Percentiles rank a stretch among this genome's conserved stretches.
These are phyloP conservation scores for Coemansia pectinata DNA, from an alignment of 192 early-diverging fungal species.

Conservation along the genomic window DNA sequence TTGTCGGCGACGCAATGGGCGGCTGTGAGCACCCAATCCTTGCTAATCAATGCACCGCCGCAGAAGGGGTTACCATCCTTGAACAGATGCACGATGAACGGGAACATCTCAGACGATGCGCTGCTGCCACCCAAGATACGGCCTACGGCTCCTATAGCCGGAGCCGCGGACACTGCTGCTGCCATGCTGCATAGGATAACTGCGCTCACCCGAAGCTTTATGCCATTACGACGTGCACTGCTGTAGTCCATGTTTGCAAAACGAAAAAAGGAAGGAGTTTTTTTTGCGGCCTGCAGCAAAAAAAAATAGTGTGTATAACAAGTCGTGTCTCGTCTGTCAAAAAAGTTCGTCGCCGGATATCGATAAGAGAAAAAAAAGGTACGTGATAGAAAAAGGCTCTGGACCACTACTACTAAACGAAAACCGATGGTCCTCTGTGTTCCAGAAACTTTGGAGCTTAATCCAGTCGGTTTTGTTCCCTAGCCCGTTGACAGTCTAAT, in stretches of 20 bases:
- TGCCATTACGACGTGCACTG: background rate
- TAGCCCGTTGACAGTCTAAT: background rate
- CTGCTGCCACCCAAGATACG: conserved; percentile 44
- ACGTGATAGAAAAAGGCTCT: background rate
- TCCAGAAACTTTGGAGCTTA: background rate
- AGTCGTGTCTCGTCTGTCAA: background rate
- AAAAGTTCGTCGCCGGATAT: background rate
- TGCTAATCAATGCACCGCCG: conserved; percentile 42
- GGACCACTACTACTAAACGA: background rate
- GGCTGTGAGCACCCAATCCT: conserved; percentile 53
- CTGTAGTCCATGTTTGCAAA: background rate
- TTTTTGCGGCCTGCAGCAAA: conserved; percentile 5
- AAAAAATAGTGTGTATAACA: background rate
- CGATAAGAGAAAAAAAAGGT: background rate
- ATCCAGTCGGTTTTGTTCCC: background rate
- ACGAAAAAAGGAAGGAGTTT: background rate
- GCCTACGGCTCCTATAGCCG: background rate
- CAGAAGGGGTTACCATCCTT: conserved; percentile 39
- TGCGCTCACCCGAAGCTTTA: background rate
- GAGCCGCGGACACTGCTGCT: background rate
- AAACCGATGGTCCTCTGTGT: background rate
- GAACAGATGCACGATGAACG: conserved; percentile 50
- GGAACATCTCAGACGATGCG: conserved; percentile 32
- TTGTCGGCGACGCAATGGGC: conserved; percentile 47
- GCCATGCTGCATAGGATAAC: conserved; percentile 5